Conservation (phyloP, 108 stramenopile species). For the Cyclotella distinguenda region DNA sequence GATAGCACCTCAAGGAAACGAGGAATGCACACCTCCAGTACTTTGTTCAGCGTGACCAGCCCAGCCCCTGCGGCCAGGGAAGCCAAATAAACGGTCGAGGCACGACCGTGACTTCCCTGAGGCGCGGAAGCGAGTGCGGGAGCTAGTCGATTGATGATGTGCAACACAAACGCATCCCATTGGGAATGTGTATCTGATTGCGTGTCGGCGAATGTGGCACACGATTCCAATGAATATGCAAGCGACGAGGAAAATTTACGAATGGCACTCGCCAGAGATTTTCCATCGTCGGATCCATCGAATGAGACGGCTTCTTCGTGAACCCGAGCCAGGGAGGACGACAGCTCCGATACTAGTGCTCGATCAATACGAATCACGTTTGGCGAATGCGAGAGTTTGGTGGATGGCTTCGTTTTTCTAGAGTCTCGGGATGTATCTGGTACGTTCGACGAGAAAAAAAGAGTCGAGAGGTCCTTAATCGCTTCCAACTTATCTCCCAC, state of each 20-base stretch:
- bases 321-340: constrained; percentile 34
- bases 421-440: background rate
- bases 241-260: constrained; percentile 63
- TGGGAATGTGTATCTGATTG: constrained; percentile 2
- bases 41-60: constrained; percentile 55
- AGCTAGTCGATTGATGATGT: constrained; percentile 40
- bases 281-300: constrained; percentile 26
- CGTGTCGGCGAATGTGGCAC: background rate
- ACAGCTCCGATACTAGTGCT: constrained; percentile 41
- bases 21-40: constrained; percentile 53
- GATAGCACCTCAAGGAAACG: constrained; percentile 37
- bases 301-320: constrained; percentile 46
- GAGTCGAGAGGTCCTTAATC: constrained; percentile 54
- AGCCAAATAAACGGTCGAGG: constrained; percentile 76
- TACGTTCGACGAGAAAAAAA: constrained; percentile 40
- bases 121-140: constrained; percentile 52
- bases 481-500: constrained; percentile 65
- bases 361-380: constrained; percentile 28
- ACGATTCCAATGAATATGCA: constrained; percentile 50
- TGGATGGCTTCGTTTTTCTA: background rate
- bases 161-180: constrained; percentile 68
- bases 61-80: constrained; percentile 70
- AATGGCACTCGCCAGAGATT: constrained; percentile 55
- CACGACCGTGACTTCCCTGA: constrained; percentile 53
- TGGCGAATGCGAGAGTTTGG: background rate